These are phyloP conservation scores for Mucor circinelloides DNA, from an alignment of 371 early-diverging fungal genomes.

Conservation along the genomic window DNA sequence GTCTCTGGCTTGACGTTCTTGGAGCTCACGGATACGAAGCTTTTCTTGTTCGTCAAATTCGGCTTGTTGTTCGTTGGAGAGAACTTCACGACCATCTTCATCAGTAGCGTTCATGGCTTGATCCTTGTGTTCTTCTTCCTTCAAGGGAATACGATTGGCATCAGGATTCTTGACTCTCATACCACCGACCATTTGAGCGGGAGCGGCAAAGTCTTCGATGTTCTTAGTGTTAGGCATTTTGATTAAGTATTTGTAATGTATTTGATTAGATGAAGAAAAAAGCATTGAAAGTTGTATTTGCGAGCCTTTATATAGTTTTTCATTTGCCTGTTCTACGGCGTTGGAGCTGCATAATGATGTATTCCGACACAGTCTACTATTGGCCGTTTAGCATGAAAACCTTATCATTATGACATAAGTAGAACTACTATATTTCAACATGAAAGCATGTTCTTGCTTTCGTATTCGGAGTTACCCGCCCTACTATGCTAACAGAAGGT, in stretches of 20 bases:
- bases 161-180: constrained; percentile 28
- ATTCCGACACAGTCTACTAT: neutral
- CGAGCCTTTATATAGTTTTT: neutral
- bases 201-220: neutral
- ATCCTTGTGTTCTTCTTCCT: constrained; percentile 7
- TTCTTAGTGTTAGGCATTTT: constrained; percentile 9
- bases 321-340: neutral
- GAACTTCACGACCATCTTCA: constrained; percentile 9
- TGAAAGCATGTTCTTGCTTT: neutral
- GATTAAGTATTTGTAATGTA: neutral
- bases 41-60: constrained; percentile 19
- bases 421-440: neutral
- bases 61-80: neutral
- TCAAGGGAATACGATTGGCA: constrained; percentile 18
- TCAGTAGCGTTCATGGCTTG: neutral
- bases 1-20: constrained; percentile 28
- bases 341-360: constrained; percentile 7
- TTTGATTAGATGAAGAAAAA: constrained; percentile 8
- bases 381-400: neutral
- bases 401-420: constrained; percentile 16
- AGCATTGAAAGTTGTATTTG: neutral
- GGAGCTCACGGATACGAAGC: constrained; percentile 15
- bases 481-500: neutral
- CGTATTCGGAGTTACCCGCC: neutral
- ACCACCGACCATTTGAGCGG: constrained; percentile 27